phyloP scores from a whole-genome alignment of 345 rosid genomes.

The Theobroma cacao region DNA sequence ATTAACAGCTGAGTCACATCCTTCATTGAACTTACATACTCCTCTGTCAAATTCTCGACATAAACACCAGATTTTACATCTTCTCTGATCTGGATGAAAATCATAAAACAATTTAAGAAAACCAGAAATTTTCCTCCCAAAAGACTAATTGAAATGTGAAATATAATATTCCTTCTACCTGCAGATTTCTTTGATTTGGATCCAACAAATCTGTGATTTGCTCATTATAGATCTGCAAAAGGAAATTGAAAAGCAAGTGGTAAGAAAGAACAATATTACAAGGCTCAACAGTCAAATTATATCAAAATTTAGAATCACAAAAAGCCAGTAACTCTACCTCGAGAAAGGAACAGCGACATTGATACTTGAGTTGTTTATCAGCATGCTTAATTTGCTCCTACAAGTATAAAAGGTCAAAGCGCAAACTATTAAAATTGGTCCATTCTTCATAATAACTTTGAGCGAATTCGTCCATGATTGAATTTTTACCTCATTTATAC shows the following conservation, averaged over 20 bases:
- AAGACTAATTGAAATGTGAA: conserved; percentile 8
- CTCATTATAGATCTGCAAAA: conserved; percentile 90
- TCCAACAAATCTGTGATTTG: conserved; percentile 96
- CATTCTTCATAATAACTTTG: conserved; percentile 5
- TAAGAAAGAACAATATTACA: neutral
- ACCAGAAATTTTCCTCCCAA: neutral
- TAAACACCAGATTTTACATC: conserved; percentile 93
- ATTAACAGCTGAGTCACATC: conserved; percentile 75
- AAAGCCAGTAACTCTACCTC: conserved; percentile 52
- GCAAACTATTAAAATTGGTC: neutral
- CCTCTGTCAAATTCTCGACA: conserved; percentile 86
- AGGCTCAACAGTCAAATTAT: neutral
- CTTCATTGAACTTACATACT: conserved; percentile 70
- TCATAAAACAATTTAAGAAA: conserved; percentile 14
- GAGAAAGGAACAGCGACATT: conserved; percentile 94
- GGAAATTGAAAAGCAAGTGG: conserved; percentile 18
- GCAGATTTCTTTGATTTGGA: conserved; percentile 82
- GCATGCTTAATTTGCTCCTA: conserved; percentile 90
- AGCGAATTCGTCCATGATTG: conserved; percentile 7
- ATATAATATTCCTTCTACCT: conserved; percentile 44
- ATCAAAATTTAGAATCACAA: conserved; percentile 2
- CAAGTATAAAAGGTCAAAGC: conserved; percentile 15
- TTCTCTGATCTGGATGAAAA: conserved; percentile 79
- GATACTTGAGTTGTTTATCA: conserved; percentile 85
- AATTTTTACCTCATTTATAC: conserved; percentile 74